Evolutionary conservation across 2,329 filamentous ascomycete genomes (phyloP).

Genomic region (Trichophyton mentagrophytes): DNA sequence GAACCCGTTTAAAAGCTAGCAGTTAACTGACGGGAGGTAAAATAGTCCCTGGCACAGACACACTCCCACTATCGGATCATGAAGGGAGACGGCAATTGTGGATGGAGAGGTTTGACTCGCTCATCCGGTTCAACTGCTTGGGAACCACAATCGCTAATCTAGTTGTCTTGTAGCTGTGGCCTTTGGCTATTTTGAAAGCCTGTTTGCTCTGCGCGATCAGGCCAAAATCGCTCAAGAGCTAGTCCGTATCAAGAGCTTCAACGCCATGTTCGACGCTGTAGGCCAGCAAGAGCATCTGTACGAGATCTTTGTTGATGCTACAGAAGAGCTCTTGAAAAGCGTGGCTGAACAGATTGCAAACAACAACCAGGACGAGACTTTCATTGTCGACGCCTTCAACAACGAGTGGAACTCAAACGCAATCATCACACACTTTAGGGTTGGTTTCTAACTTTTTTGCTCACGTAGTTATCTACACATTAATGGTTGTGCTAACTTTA

Average conservation of each 20-base stretch:
- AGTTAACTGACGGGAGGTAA: not conserved
- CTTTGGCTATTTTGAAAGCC: slow-evolving; percentile 82
- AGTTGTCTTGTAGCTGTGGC: slow-evolving; percentile 54
- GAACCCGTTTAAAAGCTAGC: too few relatives aligned
- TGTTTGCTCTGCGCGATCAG: slow-evolving; percentile 55
- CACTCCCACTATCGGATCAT: slow-evolving; percentile 82
- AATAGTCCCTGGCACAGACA: slow-evolving; percentile 62
- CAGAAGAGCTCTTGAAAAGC: slow-evolving; percentile 52
- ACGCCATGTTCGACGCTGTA: slow-evolving; percentile 54
- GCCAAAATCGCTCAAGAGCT: slow-evolving; percentile 57
- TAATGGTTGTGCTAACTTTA: slow-evolving; percentile 3
- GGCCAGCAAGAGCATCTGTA: slow-evolving; percentile 58
- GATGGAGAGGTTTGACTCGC: slow-evolving; percentile 77
- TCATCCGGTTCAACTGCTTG: slow-evolving; percentile 9
- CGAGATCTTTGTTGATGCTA: slow-evolving; percentile 74
- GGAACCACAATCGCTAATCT: slow-evolving; percentile 19
- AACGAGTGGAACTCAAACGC: slow-evolving; percentile 52
- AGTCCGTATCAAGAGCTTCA: slow-evolving; percentile 57
- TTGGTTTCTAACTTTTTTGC: slow-evolving; percentile 21
- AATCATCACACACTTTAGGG: slow-evolving; percentile 73
- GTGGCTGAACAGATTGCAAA: slow-evolving; percentile 46
- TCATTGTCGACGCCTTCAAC: slow-evolving; percentile 62
- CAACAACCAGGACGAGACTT: slow-evolving; percentile 41
- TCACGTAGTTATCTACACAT: too few relatives aligned
- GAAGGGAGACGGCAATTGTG: slow-evolving; percentile 88